Conservation (phyloP, 257 asterid species). For the Penstemon davidsonii region DNA sequence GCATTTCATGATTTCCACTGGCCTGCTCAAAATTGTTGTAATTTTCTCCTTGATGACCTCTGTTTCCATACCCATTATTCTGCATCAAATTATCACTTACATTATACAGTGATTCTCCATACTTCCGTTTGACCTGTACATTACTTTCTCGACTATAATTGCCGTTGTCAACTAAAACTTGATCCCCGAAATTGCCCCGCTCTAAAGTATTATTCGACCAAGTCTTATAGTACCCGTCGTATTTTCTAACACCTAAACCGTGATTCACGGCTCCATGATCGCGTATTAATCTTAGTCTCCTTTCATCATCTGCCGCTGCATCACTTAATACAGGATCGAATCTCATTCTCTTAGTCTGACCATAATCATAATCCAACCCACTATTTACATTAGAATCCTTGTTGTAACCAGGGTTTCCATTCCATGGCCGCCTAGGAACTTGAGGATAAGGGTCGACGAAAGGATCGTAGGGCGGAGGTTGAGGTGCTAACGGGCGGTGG, state of each 20-base stretch:
- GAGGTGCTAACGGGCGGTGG: slow-evolving; percentile 39
- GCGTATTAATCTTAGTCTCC: slow-evolving; percentile 74
- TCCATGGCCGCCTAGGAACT: slow-evolving; percentile 42
- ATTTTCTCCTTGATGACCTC: slow-evolving; percentile 31
- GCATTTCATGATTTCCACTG: slow-evolving; percentile 30
- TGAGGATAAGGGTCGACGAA: slow-evolving; percentile 49
- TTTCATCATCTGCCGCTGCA: slow-evolving; percentile 50
- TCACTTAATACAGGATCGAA: slow-evolving; percentile 32
- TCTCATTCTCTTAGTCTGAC: slow-evolving; percentile 59
- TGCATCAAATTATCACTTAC: slow-evolving; percentile 33
- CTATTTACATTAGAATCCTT: slow-evolving; percentile 35
- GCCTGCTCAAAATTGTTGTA: slow-evolving; percentile 31
- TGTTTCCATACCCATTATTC: slow-evolving; percentile 36
- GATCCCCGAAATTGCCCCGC: slow-evolving; percentile 28
- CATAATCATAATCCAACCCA: slow-evolving; percentile 34
- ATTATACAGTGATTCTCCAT: slow-evolving; percentile 32
- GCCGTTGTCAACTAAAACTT: slow-evolving; percentile 33
- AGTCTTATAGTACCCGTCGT: slow-evolving; percentile 30
- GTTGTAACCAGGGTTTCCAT: slow-evolving; percentile 33
- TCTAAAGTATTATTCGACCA: slow-evolving; percentile 17
- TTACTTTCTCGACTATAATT: slow-evolving; percentile 23
- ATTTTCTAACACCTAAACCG: slow-evolving; percentile 28
- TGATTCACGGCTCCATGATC: slow-evolving; percentile 58
- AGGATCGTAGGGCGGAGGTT: slow-evolving; percentile 56
- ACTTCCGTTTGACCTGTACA: slow-evolving; percentile 24